These are phyloP conservation scores for Pulveroboletus sp. DNA, from an alignment of 768 basidiomycete species.

Conservation along the genomic window DNA sequence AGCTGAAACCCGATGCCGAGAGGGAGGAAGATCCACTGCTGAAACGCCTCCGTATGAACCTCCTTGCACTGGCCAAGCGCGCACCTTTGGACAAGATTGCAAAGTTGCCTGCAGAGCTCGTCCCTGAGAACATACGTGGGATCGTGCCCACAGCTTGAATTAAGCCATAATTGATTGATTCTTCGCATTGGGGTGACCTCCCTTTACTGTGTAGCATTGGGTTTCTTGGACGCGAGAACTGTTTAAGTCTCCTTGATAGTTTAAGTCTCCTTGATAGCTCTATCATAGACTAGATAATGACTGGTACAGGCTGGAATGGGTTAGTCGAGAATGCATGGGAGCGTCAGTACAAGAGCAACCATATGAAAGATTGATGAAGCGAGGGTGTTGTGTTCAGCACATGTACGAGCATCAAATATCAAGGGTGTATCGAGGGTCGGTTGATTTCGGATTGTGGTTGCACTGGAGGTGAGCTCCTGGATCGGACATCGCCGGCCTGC, in stretches of 20 bases:
- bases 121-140: slow-evolving; percentile 59
- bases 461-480: too few species aligned
- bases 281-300: slow-evolving; percentile 16
- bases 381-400: too few species aligned
- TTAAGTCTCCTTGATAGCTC: background rate
- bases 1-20: background rate
- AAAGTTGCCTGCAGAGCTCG: slow-evolving; percentile 55
- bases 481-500: too few species aligned
- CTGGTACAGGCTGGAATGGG: slow-evolving; percentile 5
- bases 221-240: background rate
- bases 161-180: background rate
- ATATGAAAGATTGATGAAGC: background rate
- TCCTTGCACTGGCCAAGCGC: slow-evolving; percentile 72
- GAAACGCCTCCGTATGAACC: slow-evolving; percentile 62
- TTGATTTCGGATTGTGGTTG: too few species aligned
- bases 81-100: slow-evolving; percentile 72
- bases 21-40: slow-evolving; percentile 45
- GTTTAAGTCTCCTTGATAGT: too few species aligned
- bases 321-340: slow-evolving; percentile 1
- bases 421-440: too few species aligned
- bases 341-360: background rate
- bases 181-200: background rate
- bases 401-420: too few species aligned
- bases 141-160: slow-evolving; percentile 49
- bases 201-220: background rate